Conservation (phyloP, 148 eudicot species). For the Diospyros kaki region DNA sequence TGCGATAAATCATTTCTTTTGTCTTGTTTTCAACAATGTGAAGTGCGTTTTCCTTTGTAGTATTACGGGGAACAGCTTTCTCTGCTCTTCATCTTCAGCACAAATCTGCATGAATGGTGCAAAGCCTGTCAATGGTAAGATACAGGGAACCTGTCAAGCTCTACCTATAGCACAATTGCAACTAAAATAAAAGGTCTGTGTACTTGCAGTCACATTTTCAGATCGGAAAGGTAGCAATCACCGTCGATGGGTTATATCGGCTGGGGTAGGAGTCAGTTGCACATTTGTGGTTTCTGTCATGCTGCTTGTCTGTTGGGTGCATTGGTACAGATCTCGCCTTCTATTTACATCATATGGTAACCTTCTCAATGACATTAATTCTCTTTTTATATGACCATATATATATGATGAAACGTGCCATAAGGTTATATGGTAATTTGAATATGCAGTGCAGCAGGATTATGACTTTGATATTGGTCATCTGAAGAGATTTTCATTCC, state of each 20-base stretch:
- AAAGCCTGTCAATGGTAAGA: conserved; percentile 53
- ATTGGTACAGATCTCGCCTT: conserved; percentile 65
- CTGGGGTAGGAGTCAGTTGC: conserved; percentile 60
- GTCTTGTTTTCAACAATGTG: conserved; percentile 1
- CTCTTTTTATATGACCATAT: neutral
- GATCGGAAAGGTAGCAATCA: conserved; percentile 36
- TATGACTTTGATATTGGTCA: conserved; percentile 68
- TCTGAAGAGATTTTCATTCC: conserved; percentile 72
- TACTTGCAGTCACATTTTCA: conserved; percentile 39
- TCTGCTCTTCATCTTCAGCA: conserved; percentile 63
- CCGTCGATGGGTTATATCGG: conserved; percentile 47
- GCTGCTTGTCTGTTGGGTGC: conserved; percentile 59
- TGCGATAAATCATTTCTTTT: neutral
- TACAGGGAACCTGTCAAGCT: neutral
- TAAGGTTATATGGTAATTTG: conserved; percentile 8
- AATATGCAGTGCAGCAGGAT: conserved; percentile 83
- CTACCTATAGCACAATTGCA: neutral
- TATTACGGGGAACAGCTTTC: conserved; percentile 71
- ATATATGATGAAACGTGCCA: neutral
- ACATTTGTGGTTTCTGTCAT: conserved; percentile 46
- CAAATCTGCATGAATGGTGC: conserved; percentile 44
- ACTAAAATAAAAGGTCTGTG: neutral
- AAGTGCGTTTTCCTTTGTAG: conserved; percentile 28
- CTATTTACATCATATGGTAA: conserved; percentile 60
- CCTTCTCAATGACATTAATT: conserved; percentile 7